Base-by-base conservation (phyloP, 495 filamentous ascomycete species). In the Cercophora samala region DNA sequence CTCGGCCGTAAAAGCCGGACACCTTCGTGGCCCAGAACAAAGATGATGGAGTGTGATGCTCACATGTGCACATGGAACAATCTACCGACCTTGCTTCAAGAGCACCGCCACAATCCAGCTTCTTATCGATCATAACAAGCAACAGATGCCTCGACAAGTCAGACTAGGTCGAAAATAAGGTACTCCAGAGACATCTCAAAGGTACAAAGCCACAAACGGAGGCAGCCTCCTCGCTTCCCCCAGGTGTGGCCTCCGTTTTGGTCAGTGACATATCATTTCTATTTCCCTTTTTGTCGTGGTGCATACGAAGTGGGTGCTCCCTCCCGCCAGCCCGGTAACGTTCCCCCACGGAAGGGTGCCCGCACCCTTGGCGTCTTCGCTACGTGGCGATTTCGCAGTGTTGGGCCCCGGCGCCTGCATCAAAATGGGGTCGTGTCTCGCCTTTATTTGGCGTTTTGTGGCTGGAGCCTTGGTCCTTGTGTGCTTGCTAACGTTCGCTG, bases 161-260 rank as follows among this genome's bases (percentile, higher is more conserved):
- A 46, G 37, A 46, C 11, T 13, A 8, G 37, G 5, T 46, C 6
- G 37, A 8, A 9, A 46, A 46, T 5, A 9, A 46, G 37, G 37
- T 46, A 46, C 37, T 13, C 37, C 37, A 13, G 37, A 13, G 37
- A 46, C 53, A 56, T 56, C 53, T 56, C 53, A 56, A 56, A 56
- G 53, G 53, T 56, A 56, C 53, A 56, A 56, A 56, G 53, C 53
- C 53, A 56, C 53, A 56, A 56, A 56, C 53, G 53, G 53, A 56
- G 37, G 2, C 53, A 56, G 22, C 1, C 6, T 56, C 1, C 53
- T 23, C 53, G 53, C 53, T 56, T 23, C n/a, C 18, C n/a, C n/a
- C n/a, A 21, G 19, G 53, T 18, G 4, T 56, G 15, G 4, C n/a
- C 53, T 56, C 53, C 53, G 53, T 56, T 56, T 56, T 56, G n/a